These are phyloP conservation scores for Wickerhamiella bombiphila DNA, from an alignment of 805 yeast species.

Conservation along the genomic window DNA sequence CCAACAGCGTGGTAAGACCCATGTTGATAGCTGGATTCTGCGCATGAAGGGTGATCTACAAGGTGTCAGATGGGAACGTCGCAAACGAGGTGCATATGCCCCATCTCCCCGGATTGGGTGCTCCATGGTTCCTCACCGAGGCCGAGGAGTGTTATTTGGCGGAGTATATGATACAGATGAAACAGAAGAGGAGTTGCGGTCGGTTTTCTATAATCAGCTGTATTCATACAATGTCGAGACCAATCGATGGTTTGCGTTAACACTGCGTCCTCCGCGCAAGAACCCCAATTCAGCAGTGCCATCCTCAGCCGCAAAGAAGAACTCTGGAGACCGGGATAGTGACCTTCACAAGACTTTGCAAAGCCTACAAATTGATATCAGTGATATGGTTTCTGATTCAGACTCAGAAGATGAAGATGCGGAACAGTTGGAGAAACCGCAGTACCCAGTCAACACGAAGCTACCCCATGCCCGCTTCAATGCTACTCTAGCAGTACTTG, in stretches of 20 bases:
- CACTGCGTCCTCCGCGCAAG: slow-evolving; percentile 40
- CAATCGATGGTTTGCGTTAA: slow-evolving; percentile 74
- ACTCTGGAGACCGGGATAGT: slow-evolving; percentile 40
- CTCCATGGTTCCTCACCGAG: slow-evolving; percentile 65
- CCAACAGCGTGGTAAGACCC: slow-evolving; percentile 76
- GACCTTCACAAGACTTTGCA: slow-evolving; percentile 50
- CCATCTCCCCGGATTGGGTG: slow-evolving; percentile 95
- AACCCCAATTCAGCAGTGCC: slow-evolving; percentile 32
- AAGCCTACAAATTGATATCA: slow-evolving; percentile 20
- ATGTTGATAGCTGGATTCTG: slow-evolving; percentile 72
- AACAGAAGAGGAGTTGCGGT: slow-evolving; percentile 81
- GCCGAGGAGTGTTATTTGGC: slow-evolving; percentile 85
- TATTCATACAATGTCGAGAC: slow-evolving; percentile 71
- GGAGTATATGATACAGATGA: slow-evolving; percentile 93
- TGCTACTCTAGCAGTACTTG: slow-evolving; percentile 69
- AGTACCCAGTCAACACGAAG: slow-evolving; percentile 39
- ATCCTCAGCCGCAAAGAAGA: slow-evolving; percentile 18
- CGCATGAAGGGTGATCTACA: slow-evolving; percentile 75
- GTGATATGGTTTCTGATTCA: slow-evolving; percentile 16
- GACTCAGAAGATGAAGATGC: slow-evolving; percentile 27
- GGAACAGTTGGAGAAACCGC: slow-evolving; percentile 25
- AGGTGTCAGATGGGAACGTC: slow-evolving; percentile 73
- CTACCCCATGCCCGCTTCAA: slow-evolving; percentile 86
- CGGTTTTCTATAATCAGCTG: slow-evolving; percentile 67
- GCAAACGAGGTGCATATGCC: slow-evolving; percentile 76